Conservation (phyloP, 2,329 filamentous ascomycete genomes). For the Fusarium nematophilum region DNA sequence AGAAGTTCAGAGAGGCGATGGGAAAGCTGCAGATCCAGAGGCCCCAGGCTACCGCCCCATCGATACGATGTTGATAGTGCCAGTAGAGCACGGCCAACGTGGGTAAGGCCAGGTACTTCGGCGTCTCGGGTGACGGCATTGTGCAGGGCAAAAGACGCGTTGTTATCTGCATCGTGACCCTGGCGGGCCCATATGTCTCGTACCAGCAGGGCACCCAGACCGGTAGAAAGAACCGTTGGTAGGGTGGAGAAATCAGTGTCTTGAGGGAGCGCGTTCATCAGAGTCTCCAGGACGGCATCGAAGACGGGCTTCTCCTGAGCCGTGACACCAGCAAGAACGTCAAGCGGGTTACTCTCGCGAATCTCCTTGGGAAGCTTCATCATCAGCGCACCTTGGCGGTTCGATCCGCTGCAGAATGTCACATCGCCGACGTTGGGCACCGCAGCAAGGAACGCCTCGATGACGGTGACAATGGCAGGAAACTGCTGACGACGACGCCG, state of each 20-base stretch:
- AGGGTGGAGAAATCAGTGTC: slow-evolving; percentile 49
- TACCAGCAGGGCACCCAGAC: slow-evolving; percentile 59
- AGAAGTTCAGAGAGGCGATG: slow-evolving; percentile 57
- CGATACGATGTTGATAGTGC: slow-evolving; percentile 78
- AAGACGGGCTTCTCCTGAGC: slow-evolving; percentile 45
- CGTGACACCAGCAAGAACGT: slow-evolving; percentile 46
- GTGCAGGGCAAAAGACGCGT: slow-evolving; percentile 78
- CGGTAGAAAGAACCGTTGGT: slow-evolving; percentile 56
- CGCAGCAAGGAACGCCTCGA: slow-evolving; percentile 77
- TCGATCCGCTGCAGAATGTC: slow-evolving; percentile 88
- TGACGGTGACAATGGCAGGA: slow-evolving; percentile 82
- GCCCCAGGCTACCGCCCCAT: slow-evolving; percentile 73
- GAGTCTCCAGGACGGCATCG: slow-evolving; percentile 51
- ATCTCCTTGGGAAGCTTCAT: slow-evolving; percentile 70
- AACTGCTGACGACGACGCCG: slow-evolving; percentile 83
- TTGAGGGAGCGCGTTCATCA: slow-evolving; percentile 57
- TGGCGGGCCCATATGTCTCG: slow-evolving; percentile 63
- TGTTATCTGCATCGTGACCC: slow-evolving; percentile 62
- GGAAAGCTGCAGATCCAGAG: slow-evolving; percentile 59
- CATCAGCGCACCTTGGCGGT: slow-evolving; percentile 85
- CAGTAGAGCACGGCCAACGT: slow-evolving; percentile 76
- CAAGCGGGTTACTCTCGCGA: slow-evolving; percentile 74
- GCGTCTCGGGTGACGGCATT: slow-evolving; percentile 76
- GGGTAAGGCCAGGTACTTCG: slow-evolving; percentile 77
- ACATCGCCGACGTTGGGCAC: slow-evolving; percentile 78